Percentiles rank a stretch among this genome's conserved stretches.
Conservation (phyloP, 768 basidiomycete genomes). For the Calocybe cyanea region DNA sequence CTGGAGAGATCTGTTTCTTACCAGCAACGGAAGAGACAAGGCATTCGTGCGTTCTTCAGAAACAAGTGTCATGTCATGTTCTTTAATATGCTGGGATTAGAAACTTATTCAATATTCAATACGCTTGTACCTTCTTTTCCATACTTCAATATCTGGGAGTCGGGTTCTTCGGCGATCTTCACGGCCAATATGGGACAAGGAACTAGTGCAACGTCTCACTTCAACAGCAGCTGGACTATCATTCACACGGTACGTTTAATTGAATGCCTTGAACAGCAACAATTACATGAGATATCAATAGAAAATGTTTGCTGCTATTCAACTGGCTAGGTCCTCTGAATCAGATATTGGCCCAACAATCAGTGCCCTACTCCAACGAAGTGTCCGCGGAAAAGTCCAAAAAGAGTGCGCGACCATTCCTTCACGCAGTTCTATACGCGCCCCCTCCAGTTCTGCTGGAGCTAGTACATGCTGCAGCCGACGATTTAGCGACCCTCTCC, state of each 20-base stretch:
- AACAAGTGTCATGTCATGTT: too few relatives aligned
- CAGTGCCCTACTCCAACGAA: conserved; percentile 56
- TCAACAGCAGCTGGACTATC: conserved; percentile 68
- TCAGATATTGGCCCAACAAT: conserved; percentile 65
- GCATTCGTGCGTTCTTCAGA: conserved; percentile 58
- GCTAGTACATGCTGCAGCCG: conserved; percentile 67
- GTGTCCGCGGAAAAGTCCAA: conserved; percentile 31
- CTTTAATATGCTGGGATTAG: conserved; percentile 34
- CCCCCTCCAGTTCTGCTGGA: conserved; percentile 82
- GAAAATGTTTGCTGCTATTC: conserved; percentile 78
- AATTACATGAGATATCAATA: conserved; percentile 30
- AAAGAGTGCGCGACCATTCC: conserved; percentile 52
- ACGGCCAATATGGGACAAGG: conserved; percentile 51
- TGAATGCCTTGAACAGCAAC: not conserved
- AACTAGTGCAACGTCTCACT: conserved; percentile 55
- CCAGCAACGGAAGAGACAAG: conserved; percentile 81
- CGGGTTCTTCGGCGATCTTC: conserved; percentile 43
- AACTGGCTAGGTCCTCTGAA: conserved; percentile 81
- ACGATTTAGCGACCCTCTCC: conserved; percentile 78
- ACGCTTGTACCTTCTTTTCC: conserved; percentile 69
- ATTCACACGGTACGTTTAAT: conserved; percentile 53
- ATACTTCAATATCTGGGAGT: conserved; percentile 45
- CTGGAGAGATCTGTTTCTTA: conserved; percentile 76
- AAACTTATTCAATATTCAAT: conserved; percentile 88
- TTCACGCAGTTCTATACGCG: conserved; percentile 73